These are phyloP conservation scores for Xylariaceae sp. DNA, from an alignment of 2,329 filamentous ascomycete species.

Conservation along the genomic window DNA sequence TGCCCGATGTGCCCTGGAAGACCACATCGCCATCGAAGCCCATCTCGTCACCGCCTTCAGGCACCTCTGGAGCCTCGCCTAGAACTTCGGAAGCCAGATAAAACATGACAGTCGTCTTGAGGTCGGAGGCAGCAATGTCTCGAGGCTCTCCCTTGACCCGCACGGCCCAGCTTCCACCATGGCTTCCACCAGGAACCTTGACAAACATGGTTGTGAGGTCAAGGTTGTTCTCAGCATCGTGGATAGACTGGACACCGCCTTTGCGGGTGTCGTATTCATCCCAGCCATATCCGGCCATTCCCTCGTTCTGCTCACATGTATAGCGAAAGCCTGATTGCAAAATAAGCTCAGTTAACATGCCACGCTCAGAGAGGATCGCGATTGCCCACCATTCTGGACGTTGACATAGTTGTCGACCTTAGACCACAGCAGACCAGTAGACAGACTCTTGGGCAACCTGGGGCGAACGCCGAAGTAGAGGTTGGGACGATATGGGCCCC, in stretches of 20 bases:
- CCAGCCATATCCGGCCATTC: constrained; percentile 95
- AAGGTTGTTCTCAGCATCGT: constrained; percentile 79
- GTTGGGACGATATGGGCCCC: constrained; percentile 92
- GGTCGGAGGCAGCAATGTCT: constrained; percentile 55
- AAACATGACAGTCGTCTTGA: constrained; percentile 74
- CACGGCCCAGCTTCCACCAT: constrained; percentile 89
- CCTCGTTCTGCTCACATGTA: constrained; percentile 92
- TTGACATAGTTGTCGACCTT: constrained; percentile 71
- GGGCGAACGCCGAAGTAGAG: constrained; percentile 89
- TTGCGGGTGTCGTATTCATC: constrained; percentile 88
- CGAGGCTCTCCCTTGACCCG: constrained; percentile 76
- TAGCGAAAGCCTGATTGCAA: constrained; percentile 65
- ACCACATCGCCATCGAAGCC: constrained; percentile 56
- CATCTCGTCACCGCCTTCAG: constrained; percentile 36
- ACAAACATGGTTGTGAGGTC: constrained; percentile 92
- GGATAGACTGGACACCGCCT: constrained; percentile 83
- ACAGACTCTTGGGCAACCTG: constrained; percentile 70
- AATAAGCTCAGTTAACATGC: no score
- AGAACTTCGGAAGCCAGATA: constrained; percentile 75
- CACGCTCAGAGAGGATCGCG: background rate
- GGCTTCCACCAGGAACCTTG: constrained; percentile 76
- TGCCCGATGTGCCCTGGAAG: constrained; percentile 60
- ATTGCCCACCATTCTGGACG: constrained; percentile 62
- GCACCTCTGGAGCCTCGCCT: constrained; percentile 54
- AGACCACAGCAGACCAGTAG: constrained; percentile 81